Base-by-base conservation (phyloP, 2,329 filamentous ascomycete species). In the Penicillium hordei region DNA sequence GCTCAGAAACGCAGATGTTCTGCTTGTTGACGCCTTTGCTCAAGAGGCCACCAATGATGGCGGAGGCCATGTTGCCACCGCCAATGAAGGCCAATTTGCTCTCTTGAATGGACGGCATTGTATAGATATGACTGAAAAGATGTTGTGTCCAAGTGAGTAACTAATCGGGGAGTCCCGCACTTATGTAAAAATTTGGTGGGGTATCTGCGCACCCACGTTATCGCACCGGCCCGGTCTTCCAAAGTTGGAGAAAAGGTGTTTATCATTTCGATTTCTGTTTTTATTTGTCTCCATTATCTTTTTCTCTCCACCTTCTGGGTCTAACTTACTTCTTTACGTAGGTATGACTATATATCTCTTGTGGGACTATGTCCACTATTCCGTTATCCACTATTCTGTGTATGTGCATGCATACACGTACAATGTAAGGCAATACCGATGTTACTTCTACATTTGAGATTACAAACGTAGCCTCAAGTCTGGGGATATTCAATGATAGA, bases 61-160 rank as follows among this genome's bases (percentile, higher is more conserved):
- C 71, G 31, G 70, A 71, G 57, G 70, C 71, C 71, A 73, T 73
- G 63, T 73, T 73, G 59, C 71, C 71, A 27, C 71, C 71, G 58
- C 71, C 71, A 31, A 73, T 72, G 59, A 73, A 73, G 70, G 70
- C 68, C 58, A 73, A 59, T 39, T 68, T 70, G 65, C 70, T 73
- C 19, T 68, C 57, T 63, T 70, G 70, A 19, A 73, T 65, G 51
- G 68, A 63, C 5, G 67, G 63, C 68, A 68, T 70, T 45, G 48
- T 66, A 36, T 52, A 31, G 29, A 33, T 42, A 25, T 55, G 36
- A 44, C 36, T 55, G 38, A 33, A 36, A 4, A 13, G 5, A 3
- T 34, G 31, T 48, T 17, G 43, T 45, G 17, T 51, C 12, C 25
- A 45, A 44, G 25, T 51, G 27, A 44, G 38, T 44, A 25, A 44